Evolutionary conservation across 1,139 yeast genomes (phyloP).

Genomic region (Diutina catenulata): DNA sequence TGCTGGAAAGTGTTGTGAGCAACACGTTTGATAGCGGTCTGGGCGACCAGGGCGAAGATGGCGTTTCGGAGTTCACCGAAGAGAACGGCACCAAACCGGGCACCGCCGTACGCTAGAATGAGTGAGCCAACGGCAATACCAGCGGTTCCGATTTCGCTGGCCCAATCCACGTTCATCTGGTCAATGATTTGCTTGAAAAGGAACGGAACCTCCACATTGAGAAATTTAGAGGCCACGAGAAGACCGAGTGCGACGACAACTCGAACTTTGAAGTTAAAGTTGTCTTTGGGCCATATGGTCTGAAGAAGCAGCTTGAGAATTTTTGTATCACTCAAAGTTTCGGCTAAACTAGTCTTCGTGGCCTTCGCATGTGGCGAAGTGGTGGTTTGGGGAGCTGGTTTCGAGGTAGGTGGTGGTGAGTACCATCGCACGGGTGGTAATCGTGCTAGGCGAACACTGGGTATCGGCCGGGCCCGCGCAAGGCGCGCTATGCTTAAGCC

Average conservation of each 20-base stretch:
- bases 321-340: conserved; percentile 4
- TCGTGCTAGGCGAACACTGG: too few species aligned
- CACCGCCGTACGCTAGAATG: conserved; percentile 83
- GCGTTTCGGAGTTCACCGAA: conserved; percentile 95
- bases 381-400: too few species aligned
- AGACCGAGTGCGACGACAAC: conserved; percentile 66
- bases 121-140: conserved; percentile 59
- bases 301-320: conserved; percentile 52
- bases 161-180: conserved; percentile 88
- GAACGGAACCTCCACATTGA: conserved; percentile 94
- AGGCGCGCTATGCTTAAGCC: too few species aligned
- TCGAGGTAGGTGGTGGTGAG: too few species aligned
- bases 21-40: conserved; percentile 82
- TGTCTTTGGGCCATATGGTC: conserved; percentile 86
- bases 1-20: conserved; percentile 83
- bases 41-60: conserved; percentile 90
- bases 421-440: too few species aligned
- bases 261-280: conserved; percentile 57
- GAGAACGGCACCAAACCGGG: conserved; percentile 86
- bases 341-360: too few species aligned
- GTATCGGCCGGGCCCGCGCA: too few species aligned
- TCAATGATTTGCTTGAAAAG: conserved; percentile 84
- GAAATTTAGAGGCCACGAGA: conserved; percentile 65
- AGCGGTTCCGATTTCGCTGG: conserved; percentile 45
- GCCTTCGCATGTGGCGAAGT: too few species aligned